Evolutionary conservation across 2,329 filamentous ascomycete species (phyloP).

Genomic region (Aureobasidium sp.): DNA sequence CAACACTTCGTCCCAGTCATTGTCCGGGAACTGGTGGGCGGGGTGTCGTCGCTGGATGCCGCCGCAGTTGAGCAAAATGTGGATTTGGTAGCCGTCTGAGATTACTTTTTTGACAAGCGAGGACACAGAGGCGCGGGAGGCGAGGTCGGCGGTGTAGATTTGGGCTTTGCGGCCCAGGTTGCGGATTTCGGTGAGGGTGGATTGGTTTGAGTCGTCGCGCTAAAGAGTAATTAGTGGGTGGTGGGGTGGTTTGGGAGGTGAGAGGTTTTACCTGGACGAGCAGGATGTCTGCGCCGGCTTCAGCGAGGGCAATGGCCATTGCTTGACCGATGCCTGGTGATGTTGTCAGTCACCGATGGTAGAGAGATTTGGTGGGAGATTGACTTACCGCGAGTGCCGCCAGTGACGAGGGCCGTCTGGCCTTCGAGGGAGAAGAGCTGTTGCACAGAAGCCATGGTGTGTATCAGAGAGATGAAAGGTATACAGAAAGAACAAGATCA

Average conservation of each 20-base stretch:
- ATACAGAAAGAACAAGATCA: not conserved
- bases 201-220: slow-evolving; percentile 49
- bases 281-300: slow-evolving; percentile 45
- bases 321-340: slow-evolving; percentile 42
- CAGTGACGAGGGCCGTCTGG: slow-evolving; percentile 44
- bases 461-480: not conserved
- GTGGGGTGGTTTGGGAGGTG: not conserved
- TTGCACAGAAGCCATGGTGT: slow-evolving; percentile 30
- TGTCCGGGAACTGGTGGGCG: slow-evolving; percentile 65
- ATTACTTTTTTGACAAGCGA: slow-evolving; percentile 55
- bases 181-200: slow-evolving; percentile 57
- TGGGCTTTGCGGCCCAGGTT: slow-evolving; percentile 58
- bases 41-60: slow-evolving; percentile 78
- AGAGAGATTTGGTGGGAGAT: slow-evolving; percentile 32
- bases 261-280: slow-evolving; percentile 38
- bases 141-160: slow-evolving; percentile 66
- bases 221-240: slow-evolving; percentile 23
- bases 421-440: slow-evolving; percentile 45
- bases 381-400: slow-evolving; percentile 45
- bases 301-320: slow-evolving; percentile 45
- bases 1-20: slow-evolving; percentile 72
- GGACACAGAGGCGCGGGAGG: slow-evolving; percentile 53
- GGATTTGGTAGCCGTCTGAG: slow-evolving; percentile 56
- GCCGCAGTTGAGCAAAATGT: slow-evolving; percentile 79
- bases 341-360: not conserved